phyloP scores from a whole-genome alignment of 75 land plant genomes.

The Pseudotsuga menziesii region DNA sequence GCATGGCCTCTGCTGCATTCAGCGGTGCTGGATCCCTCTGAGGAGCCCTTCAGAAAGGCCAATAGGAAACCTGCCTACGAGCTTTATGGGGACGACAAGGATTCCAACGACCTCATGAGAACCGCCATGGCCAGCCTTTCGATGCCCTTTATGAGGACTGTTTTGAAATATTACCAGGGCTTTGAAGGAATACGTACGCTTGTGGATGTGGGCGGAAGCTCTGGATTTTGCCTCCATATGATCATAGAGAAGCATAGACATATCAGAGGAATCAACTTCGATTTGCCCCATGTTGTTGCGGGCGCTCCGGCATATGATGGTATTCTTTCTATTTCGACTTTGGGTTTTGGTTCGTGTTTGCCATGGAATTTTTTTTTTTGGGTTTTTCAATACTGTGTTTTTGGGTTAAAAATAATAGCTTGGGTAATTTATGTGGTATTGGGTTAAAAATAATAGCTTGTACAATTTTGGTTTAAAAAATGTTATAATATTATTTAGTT shows the following conservation, averaged over 20 bases:
- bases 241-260: slow-evolving; percentile 31
- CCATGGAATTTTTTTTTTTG: too few species aligned
- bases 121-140: slow-evolving; percentile 55
- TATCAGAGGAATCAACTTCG: slow-evolving; percentile 63
- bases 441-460: too few species aligned
- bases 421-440: too few species aligned
- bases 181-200: slow-evolving; percentile 38
- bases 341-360: neutral
- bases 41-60: slow-evolving; percentile 49
- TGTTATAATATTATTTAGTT: too few species aligned
- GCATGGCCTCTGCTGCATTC: slow-evolving; percentile 49
- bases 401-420: too few species aligned
- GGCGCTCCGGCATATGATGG: slow-evolving; percentile 45
- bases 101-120: slow-evolving; percentile 50
- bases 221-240: slow-evolving; percentile 48
- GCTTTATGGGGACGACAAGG: slow-evolving; percentile 34
- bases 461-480: too few species aligned
- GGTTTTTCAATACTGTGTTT: too few species aligned
- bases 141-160: slow-evolving; percentile 49
- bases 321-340: neutral
- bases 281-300: slow-evolving; percentile 69
- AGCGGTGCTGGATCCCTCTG: slow-evolving; percentile 39
- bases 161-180: slow-evolving; percentile 48
- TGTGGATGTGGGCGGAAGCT: slow-evolving; percentile 82
- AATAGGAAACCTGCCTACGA: slow-evolving; percentile 55